phyloP scores from a whole-genome alignment of 345 rosid species.

The Euphorbia lathyris region DNA sequence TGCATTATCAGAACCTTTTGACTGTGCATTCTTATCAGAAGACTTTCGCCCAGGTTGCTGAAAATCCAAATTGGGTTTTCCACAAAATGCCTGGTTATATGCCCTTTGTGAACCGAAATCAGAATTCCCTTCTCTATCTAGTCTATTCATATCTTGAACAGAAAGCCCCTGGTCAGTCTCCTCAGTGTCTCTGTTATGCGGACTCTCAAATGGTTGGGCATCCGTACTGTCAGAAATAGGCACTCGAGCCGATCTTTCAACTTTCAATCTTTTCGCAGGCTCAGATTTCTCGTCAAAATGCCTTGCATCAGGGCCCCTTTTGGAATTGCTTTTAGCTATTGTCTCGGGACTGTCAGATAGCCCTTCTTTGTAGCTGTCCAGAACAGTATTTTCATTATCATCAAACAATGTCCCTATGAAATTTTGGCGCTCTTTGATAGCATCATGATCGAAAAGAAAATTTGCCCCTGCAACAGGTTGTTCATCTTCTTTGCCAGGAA shows the following conservation, averaged over 20 bases:
- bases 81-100: conserved; percentile 36
- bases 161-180: conserved; percentile 39
- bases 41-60: conserved; percentile 39
- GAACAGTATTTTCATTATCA: conserved; percentile 46
- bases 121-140: conserved; percentile 37
- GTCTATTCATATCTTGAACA: conserved; percentile 33
- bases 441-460: conserved; percentile 38
- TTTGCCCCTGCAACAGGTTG: conserved; percentile 33
- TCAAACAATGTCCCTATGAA: conserved; percentile 81
- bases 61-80: conserved; percentile 45
- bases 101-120: conserved; percentile 41
- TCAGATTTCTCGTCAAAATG: conserved; percentile 42
- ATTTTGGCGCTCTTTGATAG: conserved; percentile 48
- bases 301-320: conserved; percentile 43
- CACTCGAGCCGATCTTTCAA: conserved; percentile 40
- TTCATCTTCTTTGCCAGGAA: conserved; percentile 21
- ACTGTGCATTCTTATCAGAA: conserved; percentile 35
- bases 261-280: conserved; percentile 48
- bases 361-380: conserved; percentile 45
- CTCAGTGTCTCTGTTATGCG: conserved; percentile 25
- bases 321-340: conserved; percentile 45
- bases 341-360: conserved; percentile 49
- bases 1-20: conserved; percentile 41
- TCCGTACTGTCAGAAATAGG: conserved; percentile 45
- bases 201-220: conserved; percentile 36